Evolutionary conservation across 441 rosid species (phyloP).

Genomic region (Croton laevigatus): DNA sequence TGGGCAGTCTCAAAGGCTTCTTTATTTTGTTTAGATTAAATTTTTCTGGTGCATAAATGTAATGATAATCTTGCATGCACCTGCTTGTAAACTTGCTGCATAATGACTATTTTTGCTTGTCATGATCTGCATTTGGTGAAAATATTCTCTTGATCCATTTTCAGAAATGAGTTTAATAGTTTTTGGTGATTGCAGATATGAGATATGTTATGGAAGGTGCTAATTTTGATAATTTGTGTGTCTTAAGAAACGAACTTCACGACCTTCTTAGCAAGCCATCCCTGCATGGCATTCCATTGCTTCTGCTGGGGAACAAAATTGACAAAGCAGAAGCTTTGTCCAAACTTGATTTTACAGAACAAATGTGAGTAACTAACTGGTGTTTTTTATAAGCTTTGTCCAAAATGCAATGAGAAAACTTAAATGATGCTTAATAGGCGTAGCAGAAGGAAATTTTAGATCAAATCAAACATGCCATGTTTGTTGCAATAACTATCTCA

Average conservation of each 20-base stretch:
- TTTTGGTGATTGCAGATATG: constrained; percentile 50
- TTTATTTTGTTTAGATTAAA: too few species aligned
- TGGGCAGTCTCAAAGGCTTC: neutral
- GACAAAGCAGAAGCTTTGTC: constrained; percentile 90
- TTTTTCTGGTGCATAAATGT: neutral
- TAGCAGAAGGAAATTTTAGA: too few species aligned
- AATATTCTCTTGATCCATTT: too few species aligned
- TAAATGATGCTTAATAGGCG: too few species aligned
- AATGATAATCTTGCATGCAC: neutral
- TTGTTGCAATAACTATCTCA: too few species aligned
- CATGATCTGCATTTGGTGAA: neutral
- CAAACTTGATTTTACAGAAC: constrained; percentile 78
- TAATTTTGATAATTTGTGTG: constrained; percentile 71
- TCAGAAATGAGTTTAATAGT: neutral
- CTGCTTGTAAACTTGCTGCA: constrained; percentile 2
- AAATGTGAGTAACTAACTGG: too few species aligned
- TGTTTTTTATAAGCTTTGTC: too few species aligned
- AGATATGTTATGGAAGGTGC: constrained; percentile 96
- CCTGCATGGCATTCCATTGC: constrained; percentile 70
- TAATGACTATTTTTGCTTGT: neutral
- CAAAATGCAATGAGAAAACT: too few species aligned
- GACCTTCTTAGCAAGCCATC: constrained; percentile 83
- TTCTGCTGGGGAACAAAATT: constrained; percentile 88
- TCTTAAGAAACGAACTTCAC: constrained; percentile 72
- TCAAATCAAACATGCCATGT: too few species aligned